Percentiles rank a stretch among this genome's conserved stretches.
phyloP scores from a whole-genome alignment of 2,329 filamentous ascomycete species.

The Botrytis tulipae region DNA sequence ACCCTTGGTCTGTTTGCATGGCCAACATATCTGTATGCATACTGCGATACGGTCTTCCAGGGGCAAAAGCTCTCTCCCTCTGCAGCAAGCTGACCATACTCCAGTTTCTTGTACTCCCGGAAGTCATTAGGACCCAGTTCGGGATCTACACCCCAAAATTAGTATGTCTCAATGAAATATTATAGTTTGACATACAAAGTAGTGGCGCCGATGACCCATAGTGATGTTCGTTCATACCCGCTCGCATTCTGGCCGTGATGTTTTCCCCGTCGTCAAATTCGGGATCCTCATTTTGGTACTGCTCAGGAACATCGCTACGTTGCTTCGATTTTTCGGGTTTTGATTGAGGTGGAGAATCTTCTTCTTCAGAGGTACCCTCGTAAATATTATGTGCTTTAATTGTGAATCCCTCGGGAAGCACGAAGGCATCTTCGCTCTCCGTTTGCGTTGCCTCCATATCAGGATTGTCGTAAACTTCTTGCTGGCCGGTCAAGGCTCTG shows the following conservation, averaged over 20 bases:
- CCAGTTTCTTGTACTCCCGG: slow-evolving; percentile 26
- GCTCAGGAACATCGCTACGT: neutral
- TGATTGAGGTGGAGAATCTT: neutral
- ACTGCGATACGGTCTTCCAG: slow-evolving; percentile 55
- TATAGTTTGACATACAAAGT: neutral
- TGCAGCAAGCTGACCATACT: slow-evolving; percentile 32
- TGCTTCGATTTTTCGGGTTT: neutral
- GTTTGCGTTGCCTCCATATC: neutral
- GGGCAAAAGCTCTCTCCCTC: slow-evolving; percentile 45
- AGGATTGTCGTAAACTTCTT: slow-evolving; percentile 7
- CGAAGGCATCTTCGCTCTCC: neutral
- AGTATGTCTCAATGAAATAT: neutral
- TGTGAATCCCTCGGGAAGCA: slow-evolving; percentile 7
- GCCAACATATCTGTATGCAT: slow-evolving; percentile 59
- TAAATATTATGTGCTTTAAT: slow-evolving; percentile 11
- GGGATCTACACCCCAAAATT: slow-evolving; percentile 4
- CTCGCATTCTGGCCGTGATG: slow-evolving; percentile 1
- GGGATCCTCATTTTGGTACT: neutral
- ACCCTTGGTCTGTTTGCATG: slow-evolving; percentile 44
- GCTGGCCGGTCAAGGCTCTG: slow-evolving; percentile 7
- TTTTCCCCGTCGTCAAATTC: slow-evolving; percentile 1
- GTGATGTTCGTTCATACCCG: neutral
- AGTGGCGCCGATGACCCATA: slow-evolving; percentile 9
- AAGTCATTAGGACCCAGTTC: slow-evolving; percentile 20
- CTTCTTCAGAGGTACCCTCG: slow-evolving; percentile 9